Conservation (phyloP, 805 yeast genomes). For the Priceomyces medius region DNA sequence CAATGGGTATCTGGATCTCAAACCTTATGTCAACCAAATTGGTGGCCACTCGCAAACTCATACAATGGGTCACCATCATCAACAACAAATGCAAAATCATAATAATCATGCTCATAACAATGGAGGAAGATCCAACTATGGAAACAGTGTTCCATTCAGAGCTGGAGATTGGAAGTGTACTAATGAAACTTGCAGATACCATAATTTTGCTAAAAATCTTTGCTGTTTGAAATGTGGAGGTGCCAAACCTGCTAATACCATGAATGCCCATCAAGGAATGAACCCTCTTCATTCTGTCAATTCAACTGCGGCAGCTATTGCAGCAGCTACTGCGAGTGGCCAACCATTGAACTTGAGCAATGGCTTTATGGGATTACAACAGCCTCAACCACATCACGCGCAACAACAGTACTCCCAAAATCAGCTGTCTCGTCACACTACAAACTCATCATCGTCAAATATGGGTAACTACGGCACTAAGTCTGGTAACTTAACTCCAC, state of each 20-base stretch:
- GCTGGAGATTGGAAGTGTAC: slow-evolving; percentile 97
- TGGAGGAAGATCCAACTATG: slow-evolving; percentile 17
- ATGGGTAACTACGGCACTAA: slow-evolving; percentile 6
- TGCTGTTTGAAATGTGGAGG: slow-evolving; percentile 88
- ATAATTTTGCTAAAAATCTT: slow-evolving; percentile 88
- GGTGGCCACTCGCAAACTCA: slow-evolving; percentile 6
- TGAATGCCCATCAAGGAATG: slow-evolving; percentile 6
- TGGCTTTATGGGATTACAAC: slow-evolving; percentile 31
- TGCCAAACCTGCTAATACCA: slow-evolving; percentile 43
- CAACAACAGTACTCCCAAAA: slow-evolving; percentile 4
- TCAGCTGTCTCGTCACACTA: slow-evolving; percentile 7
- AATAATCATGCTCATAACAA: slow-evolving; percentile 13
- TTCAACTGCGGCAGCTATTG: slow-evolving; percentile 46
- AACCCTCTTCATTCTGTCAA: slow-evolving; percentile 32
- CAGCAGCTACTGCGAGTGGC: slow-evolving; percentile 48
- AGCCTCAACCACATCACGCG: slow-evolving; percentile 32
- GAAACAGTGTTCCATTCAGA: slow-evolving; percentile 78
- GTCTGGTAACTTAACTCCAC: slow-evolving; percentile 8
- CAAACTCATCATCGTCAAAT: slow-evolving; percentile 6
- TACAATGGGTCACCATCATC: slow-evolving; percentile 1
- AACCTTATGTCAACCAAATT: slow-evolving; percentile 2
- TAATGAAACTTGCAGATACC: slow-evolving; percentile 76
- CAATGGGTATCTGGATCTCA: slow-evolving; percentile 5
- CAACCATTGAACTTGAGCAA: slow-evolving; percentile 41
- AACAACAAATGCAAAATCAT: slow-evolving; percentile 12